Evolutionary conservation across 805 yeast species (phyloP).

Genomic region (Candida andamanensis): DNA sequence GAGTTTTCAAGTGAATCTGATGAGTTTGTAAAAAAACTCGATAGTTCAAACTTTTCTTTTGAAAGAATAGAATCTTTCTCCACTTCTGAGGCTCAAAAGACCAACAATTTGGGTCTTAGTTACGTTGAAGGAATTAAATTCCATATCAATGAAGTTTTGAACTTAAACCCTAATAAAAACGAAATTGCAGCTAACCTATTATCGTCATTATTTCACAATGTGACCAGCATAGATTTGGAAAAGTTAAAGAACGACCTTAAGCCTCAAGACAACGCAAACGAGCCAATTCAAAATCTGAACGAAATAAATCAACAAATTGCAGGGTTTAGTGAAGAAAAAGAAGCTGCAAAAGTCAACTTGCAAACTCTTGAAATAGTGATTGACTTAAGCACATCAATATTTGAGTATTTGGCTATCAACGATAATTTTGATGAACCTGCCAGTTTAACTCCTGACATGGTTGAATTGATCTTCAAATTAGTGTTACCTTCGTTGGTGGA

Average conservation of each 20-base stretch:
- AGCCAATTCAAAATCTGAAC: constrained; percentile 21
- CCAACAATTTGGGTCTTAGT: constrained; percentile 23
- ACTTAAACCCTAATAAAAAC: constrained; percentile 15
- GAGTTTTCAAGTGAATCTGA: constrained; percentile 57
- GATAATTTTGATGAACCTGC: constrained; percentile 21
- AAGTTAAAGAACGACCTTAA: constrained; percentile 21
- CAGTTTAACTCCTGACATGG: constrained; percentile 15
- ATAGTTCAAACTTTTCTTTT: constrained; percentile 14
- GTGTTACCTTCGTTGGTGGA: constrained; percentile 31
- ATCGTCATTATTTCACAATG: constrained; percentile 16
- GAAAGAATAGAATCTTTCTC: constrained; percentile 3
- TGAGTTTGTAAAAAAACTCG: constrained; percentile 42
- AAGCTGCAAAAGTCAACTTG: constrained; percentile 45
- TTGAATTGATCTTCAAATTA: constrained; percentile 15
- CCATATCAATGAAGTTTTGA: constrained; percentile 33
- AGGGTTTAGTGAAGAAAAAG: constrained; percentile 34
- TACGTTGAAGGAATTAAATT: constrained; percentile 41
- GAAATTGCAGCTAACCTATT: constrained; percentile 18
- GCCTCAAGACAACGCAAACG: constrained; percentile 32
- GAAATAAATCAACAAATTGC: constrained; percentile 21
- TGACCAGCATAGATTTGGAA: constrained; percentile 25
- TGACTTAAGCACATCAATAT: constrained; percentile 70
- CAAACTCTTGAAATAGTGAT: constrained; percentile 65
- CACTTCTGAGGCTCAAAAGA: constrained; percentile 2
- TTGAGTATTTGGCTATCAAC: constrained; percentile 48